Conservation (phyloP, 805 yeast genomes). For the Blastobotrys terrestris region DNA sequence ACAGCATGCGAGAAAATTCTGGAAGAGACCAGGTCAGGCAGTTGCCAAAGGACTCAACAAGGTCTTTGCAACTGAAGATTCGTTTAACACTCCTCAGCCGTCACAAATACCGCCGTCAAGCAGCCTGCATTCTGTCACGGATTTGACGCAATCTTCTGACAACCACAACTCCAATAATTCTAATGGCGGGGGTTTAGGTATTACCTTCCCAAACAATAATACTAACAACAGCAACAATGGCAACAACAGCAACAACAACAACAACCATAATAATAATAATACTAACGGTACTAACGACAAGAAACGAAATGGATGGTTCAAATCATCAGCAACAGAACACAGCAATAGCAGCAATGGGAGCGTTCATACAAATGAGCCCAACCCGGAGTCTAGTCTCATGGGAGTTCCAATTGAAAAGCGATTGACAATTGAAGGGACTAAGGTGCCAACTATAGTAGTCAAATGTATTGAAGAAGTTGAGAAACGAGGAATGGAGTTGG, state of each 20-base stretch:
- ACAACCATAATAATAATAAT: background rate
- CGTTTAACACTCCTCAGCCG: background rate
- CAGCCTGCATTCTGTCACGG: slow-evolving; percentile 6
- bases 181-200: slow-evolving; percentile 16
- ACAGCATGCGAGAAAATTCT: slow-evolving; percentile 24
- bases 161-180: background rate
- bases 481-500: slow-evolving; percentile 62
- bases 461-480: slow-evolving; percentile 76
- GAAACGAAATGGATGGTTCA: slow-evolving; percentile 20
- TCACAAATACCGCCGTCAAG: background rate
- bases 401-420: slow-evolving; percentile 57
- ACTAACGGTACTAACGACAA: background rate
- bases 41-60: slow-evolving; percentile 33
- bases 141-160: slow-evolving; percentile 3
- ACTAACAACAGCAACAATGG: background rate
- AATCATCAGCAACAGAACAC: background rate
- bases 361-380: background rate
- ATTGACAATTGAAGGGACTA: slow-evolving; percentile 51
- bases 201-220: slow-evolving; percentile 14
- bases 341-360: slow-evolving; percentile 3
- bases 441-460: slow-evolving; percentile 65
- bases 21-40: slow-evolving; percentile 34
- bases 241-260: background rate
- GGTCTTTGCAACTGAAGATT: slow-evolving; percentile 27
- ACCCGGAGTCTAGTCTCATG: slow-evolving; percentile 28